phyloP scores from a whole-genome alignment of 257 asterid genomes.

The Lycium barbarum region DNA sequence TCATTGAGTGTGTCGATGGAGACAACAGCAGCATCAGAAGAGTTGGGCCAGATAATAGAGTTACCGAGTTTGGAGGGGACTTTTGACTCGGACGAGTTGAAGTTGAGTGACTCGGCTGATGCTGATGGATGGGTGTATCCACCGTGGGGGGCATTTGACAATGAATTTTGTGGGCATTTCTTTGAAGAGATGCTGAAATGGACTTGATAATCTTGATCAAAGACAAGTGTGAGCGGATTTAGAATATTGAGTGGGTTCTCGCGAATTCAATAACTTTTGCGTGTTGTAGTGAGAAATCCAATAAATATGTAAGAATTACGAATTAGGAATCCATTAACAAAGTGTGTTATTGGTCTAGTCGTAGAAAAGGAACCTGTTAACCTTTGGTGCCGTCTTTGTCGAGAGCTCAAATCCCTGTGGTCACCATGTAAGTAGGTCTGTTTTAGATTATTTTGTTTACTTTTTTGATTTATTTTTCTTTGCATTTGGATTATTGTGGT shows the following conservation, averaged over 20 bases:
- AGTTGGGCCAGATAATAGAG: conserved; percentile 76
- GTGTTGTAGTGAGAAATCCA: too few species aligned
- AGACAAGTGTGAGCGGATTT: too few species aligned
- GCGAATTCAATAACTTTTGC: too few species aligned
- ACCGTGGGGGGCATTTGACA: conserved; percentile 57
- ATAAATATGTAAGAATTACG: too few species aligned
- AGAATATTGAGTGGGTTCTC: too few species aligned
- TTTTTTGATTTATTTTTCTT: background rate
- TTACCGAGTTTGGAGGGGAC: conserved; percentile 76
- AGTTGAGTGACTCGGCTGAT: conserved; percentile 58
- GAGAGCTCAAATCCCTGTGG: too few species aligned
- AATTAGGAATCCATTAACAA: too few species aligned
- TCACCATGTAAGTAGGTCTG: too few species aligned
- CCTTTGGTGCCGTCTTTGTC: too few species aligned
- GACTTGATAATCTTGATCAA: background rate
- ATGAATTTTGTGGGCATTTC: conserved; percentile 50
- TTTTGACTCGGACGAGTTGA: conserved; percentile 49
- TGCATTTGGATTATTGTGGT: background rate
- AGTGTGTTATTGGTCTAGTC: too few species aligned
- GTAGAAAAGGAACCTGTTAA: too few species aligned
- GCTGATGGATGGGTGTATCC: conserved; percentile 63
- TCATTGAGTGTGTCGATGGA: background rate
- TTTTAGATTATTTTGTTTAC: background rate
- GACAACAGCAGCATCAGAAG: conserved; percentile 35
- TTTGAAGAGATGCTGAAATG: conserved; percentile 49